Evolutionary conservation across 2,329 filamentous ascomycete genomes (phyloP).

Genomic region (Apiospora marii): DNA sequence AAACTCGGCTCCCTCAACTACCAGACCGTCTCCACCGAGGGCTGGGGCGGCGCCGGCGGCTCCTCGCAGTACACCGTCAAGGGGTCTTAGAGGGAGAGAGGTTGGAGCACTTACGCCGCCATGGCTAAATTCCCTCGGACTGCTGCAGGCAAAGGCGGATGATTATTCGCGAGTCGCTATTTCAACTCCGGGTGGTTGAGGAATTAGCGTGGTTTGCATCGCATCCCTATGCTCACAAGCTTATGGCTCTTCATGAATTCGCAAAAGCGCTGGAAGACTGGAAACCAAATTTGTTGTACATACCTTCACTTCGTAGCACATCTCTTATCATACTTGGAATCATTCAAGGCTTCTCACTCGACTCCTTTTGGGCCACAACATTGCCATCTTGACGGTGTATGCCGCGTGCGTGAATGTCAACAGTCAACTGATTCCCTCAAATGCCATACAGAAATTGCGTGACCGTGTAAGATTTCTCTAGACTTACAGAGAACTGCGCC

Average conservation of each 20-base stretch:
- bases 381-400: too few relatives aligned
- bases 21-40: conserved; percentile 60
- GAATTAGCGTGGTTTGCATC: background rate
- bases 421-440: background rate
- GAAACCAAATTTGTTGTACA: background rate
- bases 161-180: background rate
- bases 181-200: background rate
- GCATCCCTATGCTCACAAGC: background rate
- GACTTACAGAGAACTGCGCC: too few relatives aligned
- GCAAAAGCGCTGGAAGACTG: background rate
- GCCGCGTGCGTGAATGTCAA: background rate
- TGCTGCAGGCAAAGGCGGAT: background rate
- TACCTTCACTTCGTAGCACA: conserved; percentile 10
- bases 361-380: fast-evolving
- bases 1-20: conserved; percentile 58
- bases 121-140: too few relatives aligned
- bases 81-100: background rate
- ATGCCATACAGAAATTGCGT: background rate
- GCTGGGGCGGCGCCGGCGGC: conserved; percentile 46
- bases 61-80: conserved; percentile 41
- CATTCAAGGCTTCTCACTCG: background rate
- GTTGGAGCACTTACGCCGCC: background rate
- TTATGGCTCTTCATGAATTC: background rate
- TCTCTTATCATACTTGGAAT: background rate
- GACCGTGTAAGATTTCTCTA: background rate